Percentiles rank a stretch among this genome's conserved stretches.
These are phyloP conservation scores for Spatholobus suberectus DNA, from an alignment of 306 rosid species.

Conservation along the genomic window DNA sequence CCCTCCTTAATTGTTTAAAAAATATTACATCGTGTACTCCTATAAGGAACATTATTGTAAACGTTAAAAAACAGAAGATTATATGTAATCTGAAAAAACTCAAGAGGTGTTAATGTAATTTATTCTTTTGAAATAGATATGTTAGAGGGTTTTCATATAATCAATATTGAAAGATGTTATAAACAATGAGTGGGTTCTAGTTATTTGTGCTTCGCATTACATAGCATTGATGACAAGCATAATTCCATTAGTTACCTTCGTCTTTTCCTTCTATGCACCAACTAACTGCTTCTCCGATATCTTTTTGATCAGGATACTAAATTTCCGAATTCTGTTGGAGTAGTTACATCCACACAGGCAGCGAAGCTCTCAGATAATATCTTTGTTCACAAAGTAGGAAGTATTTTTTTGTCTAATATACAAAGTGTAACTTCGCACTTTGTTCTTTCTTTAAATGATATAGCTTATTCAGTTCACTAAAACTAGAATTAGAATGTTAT, in stretches of 20 bases:
- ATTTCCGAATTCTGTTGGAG: slow-evolving; percentile 28
- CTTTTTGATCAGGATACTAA: slow-evolving; percentile 37
- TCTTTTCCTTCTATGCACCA: not conserved
- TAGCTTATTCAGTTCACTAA: not conserved
- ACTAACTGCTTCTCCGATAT: not conserved
- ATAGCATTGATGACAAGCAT: not conserved
- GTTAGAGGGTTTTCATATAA: not conserved
- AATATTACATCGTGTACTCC: too few relatives aligned
- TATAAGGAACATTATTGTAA: too few relatives aligned
- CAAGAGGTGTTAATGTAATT: too few relatives aligned
- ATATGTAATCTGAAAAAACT: too few relatives aligned
- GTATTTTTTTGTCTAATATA: not conserved
- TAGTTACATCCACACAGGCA: slow-evolving; percentile 24
- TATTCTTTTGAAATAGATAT: too few relatives aligned
- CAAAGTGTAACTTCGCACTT: not conserved
- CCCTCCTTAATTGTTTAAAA: too few relatives aligned
- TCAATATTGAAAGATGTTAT: not conserved
- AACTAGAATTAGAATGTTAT: not conserved
- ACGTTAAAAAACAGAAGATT: too few relatives aligned
- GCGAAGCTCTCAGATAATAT: slow-evolving; percentile 43
- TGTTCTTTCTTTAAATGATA: not conserved
- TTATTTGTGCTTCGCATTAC: not conserved
- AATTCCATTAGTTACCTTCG: not conserved
- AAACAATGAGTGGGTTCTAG: not conserved
- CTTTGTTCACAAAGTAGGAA: slow-evolving; percentile 46